Conservation (phyloP, 208 protist species). For the Leishmania braziliensis region DNA sequence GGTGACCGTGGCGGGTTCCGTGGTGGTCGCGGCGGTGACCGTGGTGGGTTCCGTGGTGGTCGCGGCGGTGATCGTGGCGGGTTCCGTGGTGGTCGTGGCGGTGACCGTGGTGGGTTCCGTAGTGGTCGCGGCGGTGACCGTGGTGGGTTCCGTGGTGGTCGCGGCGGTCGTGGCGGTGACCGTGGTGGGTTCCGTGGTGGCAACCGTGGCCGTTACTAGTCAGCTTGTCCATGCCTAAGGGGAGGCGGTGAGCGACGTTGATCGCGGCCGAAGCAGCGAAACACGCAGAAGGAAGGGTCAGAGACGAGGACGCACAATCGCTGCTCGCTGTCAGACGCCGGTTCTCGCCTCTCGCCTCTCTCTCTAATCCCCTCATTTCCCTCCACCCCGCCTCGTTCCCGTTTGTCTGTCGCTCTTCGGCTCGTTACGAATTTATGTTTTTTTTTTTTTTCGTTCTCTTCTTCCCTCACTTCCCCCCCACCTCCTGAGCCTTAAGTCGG, state of each 20-base stretch:
- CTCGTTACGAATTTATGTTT: neutral
- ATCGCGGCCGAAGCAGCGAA: neutral
- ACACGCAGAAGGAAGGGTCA: neutral
- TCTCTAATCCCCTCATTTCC: neutral
- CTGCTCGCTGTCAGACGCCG: neutral
- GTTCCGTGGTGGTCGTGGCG: conserved; percentile 7
- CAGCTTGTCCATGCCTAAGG: neutral
- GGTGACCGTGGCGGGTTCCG: conserved; percentile 67
- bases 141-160: conserved; percentile 58
- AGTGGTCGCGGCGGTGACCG: conserved; percentile 49
- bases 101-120: conserved; percentile 39
- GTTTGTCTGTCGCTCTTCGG: neutral
- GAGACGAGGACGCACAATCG: neutral
- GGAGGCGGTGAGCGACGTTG: neutral
- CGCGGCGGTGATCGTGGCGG: conserved; percentile 11
- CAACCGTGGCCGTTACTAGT: conserved; percentile 25
- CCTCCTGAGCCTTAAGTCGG: neutral
- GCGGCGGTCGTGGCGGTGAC: too few species aligned
- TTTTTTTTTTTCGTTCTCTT: neutral
- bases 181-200: too few species aligned
- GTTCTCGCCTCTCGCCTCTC: too few species aligned
- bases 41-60: conserved; percentile 72
- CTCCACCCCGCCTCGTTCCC: neutral
- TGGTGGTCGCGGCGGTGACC: conserved; percentile 53
- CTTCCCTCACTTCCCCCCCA: neutral